phyloP scores from a whole-genome alignment of 306 rosid genomes.

The Vigna nakashimae region DNA sequence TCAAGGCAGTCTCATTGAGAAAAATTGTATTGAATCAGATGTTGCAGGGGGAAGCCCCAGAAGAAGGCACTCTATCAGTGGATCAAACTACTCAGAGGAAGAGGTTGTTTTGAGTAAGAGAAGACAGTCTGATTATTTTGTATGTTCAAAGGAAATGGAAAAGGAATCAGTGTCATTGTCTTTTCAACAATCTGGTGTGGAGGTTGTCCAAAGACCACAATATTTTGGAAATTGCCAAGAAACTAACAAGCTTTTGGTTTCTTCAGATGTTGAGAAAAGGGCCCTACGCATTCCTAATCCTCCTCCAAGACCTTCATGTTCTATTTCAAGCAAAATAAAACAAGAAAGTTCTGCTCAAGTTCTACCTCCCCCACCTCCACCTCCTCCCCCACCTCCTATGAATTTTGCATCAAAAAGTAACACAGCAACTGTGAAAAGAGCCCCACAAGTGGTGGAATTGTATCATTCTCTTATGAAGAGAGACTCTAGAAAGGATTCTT shows the following conservation, averaged over 20 bases:
- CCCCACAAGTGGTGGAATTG: conserved; percentile 95
- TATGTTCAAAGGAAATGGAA: conserved; percentile 64
- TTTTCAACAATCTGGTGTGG: conserved; percentile 65
- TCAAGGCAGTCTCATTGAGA: conserved; percentile 55
- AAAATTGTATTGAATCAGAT: conserved; percentile 70
- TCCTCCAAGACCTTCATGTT: conserved; percentile 92
- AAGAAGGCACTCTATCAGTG: conserved; percentile 95
- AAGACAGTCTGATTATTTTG: conserved; percentile 87
- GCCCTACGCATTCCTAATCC: conserved; percentile 91
- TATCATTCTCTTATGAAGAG: conserved; percentile 98
- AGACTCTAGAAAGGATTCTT: conserved; percentile 89
- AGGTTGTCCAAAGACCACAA: conserved; percentile 58
- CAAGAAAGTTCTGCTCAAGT: conserved; percentile 54
- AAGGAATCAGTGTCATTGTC: conserved; percentile 61
- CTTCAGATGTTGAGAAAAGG: conserved; percentile 83
- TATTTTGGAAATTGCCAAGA: conserved; percentile 61
- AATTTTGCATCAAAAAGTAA: conserved; percentile 63
- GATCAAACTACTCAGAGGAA: conserved; percentile 74
- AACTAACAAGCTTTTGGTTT: conserved; percentile 58
- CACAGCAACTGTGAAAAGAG: conserved; percentile 73
- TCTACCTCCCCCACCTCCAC: conserved; percentile 84
- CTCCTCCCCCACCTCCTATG: conserved; percentile 85
- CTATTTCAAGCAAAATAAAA: conserved; percentile 60
- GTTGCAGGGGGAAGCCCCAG: conserved; percentile 67
- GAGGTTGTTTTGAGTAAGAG: conserved; percentile 66